phyloP scores from a whole-genome alignment of 805 yeast genomes.

The Zygoascus ofunaensis region DNA sequence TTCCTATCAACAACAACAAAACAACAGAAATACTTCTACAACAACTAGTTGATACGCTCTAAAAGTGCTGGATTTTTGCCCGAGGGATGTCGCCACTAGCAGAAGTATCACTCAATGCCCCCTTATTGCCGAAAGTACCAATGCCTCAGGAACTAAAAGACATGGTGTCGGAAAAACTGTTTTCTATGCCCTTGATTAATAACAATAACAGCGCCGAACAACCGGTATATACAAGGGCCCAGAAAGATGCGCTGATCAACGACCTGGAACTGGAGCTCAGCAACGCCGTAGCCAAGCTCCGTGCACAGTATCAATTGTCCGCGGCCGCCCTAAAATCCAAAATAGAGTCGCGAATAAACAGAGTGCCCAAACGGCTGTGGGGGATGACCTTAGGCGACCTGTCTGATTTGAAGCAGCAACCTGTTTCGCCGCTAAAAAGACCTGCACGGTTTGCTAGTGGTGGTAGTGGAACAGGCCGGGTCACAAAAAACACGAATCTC shows the following conservation, averaged over 20 bases:
- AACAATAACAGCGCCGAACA: too few relatives aligned
- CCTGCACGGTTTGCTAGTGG: neutral
- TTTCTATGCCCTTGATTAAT: too few relatives aligned
- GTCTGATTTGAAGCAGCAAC: conserved; percentile 2
- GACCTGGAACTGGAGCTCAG: conserved; percentile 24
- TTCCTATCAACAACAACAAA: too few relatives aligned
- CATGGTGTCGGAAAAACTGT: too few relatives aligned
- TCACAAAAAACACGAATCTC: neutral
- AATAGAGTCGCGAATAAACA: conserved; percentile 36
- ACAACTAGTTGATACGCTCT: too few relatives aligned
- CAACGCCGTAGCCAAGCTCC: conserved; percentile 25
- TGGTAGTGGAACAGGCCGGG: neutral
- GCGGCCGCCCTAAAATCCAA: conserved; percentile 29
- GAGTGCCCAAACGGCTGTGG: conserved; percentile 42
- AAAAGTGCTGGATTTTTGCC: too few relatives aligned
- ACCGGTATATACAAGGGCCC: conserved; percentile 5
- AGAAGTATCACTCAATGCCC: too few relatives aligned
- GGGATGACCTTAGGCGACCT: conserved; percentile 34
- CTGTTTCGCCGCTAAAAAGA: conserved; percentile 1
- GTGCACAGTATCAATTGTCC: conserved; percentile 21
- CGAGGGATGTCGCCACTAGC: too few relatives aligned
- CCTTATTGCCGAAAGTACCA: too few relatives aligned
- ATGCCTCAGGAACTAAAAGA: too few relatives aligned
- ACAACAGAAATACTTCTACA: too few relatives aligned
- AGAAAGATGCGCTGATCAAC: conserved; percentile 11